Conservation (phyloP, 1,284 basidiomycete genomes). For the Tetrapyrgos nigripes region DNA sequence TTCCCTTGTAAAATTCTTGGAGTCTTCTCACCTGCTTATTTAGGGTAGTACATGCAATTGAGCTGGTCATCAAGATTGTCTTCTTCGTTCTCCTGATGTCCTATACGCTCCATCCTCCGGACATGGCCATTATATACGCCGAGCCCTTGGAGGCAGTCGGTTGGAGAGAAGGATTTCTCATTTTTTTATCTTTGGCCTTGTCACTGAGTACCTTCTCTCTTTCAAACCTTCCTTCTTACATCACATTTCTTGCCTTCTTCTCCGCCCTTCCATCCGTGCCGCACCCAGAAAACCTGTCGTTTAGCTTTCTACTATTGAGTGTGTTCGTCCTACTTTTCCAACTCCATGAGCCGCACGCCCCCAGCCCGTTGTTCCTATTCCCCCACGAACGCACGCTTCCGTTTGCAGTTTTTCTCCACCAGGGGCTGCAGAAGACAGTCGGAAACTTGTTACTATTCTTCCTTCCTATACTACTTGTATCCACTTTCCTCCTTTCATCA, state of each 20-base stretch:
- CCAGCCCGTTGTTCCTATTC: constrained; percentile 51
- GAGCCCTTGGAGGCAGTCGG: constrained; percentile 27
- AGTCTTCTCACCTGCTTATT: constrained; percentile 7
- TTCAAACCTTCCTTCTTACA: constrained; percentile 31
- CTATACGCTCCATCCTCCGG: constrained; percentile 52
- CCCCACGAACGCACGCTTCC: constrained; percentile 45
- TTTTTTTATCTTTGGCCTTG: constrained; percentile 34
- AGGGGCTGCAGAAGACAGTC: constrained; percentile 43
- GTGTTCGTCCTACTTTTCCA: constrained; percentile 47
- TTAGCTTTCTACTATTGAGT: constrained; percentile 45
- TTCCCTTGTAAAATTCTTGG: constrained; percentile 6
- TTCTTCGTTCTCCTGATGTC: constrained; percentile 49
- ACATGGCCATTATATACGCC: constrained; percentile 28
- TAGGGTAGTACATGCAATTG: constrained; percentile 56
- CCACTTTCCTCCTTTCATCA: constrained; percentile 49
- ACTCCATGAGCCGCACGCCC: constrained; percentile 48
- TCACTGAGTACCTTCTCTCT: constrained; percentile 28
- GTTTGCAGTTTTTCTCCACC: constrained; percentile 47
- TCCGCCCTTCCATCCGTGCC: constrained; percentile 42
- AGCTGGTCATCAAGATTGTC: constrained; percentile 43
- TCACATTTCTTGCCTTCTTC: constrained; percentile 36
- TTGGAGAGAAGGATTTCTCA: constrained; percentile 43
- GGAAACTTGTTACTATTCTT: constrained; percentile 51
- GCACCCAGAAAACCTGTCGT: constrained; percentile 43
- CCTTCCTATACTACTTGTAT: constrained; percentile 49